phyloP scores from a whole-genome alignment of 176 grass and related monocot genomes.

The Cenchrus americanus region DNA sequence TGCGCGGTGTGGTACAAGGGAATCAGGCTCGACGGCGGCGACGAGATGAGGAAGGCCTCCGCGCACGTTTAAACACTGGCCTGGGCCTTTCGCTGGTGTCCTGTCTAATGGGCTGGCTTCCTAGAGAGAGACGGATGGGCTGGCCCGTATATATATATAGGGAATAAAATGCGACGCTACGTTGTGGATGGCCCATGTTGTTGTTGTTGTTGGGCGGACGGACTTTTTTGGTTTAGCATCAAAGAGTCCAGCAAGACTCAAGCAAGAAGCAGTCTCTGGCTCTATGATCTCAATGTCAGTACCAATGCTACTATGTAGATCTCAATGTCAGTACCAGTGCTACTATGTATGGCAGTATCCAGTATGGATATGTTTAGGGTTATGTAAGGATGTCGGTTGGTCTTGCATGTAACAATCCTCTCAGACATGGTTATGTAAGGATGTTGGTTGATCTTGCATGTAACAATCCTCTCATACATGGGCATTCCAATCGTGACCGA shows the following conservation, averaged over 20 bases:
- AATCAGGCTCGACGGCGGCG: constrained; percentile 56
- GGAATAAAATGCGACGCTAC: not conserved
- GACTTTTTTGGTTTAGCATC: too few species aligned
- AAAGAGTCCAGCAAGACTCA: too few species aligned
- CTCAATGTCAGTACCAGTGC: not conserved
- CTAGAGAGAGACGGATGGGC: not conserved
- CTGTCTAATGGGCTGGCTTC: not conserved
- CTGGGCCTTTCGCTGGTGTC: not conserved
- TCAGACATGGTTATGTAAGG: not conserved
- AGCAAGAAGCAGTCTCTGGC: not conserved
- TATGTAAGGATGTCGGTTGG: not conserved
- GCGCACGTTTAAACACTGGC: constrained; percentile 43
- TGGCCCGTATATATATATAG: not conserved
- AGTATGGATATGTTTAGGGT: too few species aligned
- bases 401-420: not conserved
- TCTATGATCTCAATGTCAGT: too few species aligned
- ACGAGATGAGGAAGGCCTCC: constrained; percentile 6
- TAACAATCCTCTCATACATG: too few species aligned
- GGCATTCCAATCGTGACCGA: too few species aligned
- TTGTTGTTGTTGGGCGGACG: too few species aligned
- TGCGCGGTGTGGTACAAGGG: constrained; percentile 80
- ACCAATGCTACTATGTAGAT: not conserved
- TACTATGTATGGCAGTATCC: not conserved
- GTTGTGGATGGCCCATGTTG: not conserved
- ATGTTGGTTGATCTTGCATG: too few species aligned